Percentiles rank a stretch among this genome's conserved stretches.
These are phyloP conservation scores for Sanghuangporus baumii DNA, from an alignment of 1,284 basidiomycete species.

Conservation along the genomic window DNA sequence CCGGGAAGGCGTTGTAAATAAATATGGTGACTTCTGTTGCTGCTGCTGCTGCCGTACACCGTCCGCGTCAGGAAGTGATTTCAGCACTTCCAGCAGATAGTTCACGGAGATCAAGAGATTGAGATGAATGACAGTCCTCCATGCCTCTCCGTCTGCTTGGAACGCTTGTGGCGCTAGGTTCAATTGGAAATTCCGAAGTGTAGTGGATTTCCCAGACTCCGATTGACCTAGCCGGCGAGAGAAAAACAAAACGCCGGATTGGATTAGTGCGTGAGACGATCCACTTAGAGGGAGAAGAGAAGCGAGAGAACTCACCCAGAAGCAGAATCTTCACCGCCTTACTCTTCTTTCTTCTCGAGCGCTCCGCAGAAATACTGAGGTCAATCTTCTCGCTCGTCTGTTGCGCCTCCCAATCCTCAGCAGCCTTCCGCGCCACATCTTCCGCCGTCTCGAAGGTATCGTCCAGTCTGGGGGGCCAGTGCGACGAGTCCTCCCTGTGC, in stretches of 20 bases:
- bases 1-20: slow-evolving; percentile 22
- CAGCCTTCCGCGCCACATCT: slow-evolving; percentile 33
- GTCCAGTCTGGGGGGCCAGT: slow-evolving; percentile 11
- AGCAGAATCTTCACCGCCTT: slow-evolving; percentile 45
- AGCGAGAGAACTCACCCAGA: slow-evolving; percentile 37
- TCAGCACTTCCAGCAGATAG: slow-evolving; percentile 45
- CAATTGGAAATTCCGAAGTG: slow-evolving; percentile 60
- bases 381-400: slow-evolving; percentile 51
- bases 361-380: slow-evolving; percentile 39
- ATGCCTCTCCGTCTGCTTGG: slow-evolving; percentile 47
- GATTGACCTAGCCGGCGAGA: slow-evolving; percentile 44
- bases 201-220: slow-evolving; percentile 62
- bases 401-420: slow-evolving; percentile 47
- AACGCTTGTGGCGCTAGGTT: slow-evolving; percentile 56
- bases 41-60: background rate
- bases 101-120: slow-evolving; percentile 58
- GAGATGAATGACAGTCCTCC: slow-evolving; percentile 58
- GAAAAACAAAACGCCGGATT: background rate
- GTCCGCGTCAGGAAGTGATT: slow-evolving; percentile 1
- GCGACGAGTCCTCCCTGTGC: background rate
- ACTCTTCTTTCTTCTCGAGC: slow-evolving; percentile 34
- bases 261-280: background rate
- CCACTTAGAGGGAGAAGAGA: background rate
- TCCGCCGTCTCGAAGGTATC: slow-evolving; percentile 28
- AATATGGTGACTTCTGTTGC: background rate